Base-by-base conservation (phyloP, 345 rosid genomes). In the Eucalyptus erythrocorys region DNA sequence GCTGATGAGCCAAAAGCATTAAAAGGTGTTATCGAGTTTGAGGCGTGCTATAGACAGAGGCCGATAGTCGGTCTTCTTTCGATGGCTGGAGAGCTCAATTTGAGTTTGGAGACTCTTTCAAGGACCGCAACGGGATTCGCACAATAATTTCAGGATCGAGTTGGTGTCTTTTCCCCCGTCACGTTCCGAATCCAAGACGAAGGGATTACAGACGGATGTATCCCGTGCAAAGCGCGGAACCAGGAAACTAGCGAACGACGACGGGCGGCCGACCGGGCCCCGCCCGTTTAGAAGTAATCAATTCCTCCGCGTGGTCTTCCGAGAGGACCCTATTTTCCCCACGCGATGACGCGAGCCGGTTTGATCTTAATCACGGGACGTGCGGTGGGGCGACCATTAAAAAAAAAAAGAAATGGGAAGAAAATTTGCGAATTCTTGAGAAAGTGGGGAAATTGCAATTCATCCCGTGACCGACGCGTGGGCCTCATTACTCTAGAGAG, bases 191-290 rank as follows among this genome's bases (percentile, higher is more conserved):
- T 76, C 8, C 82, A 7, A 5, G 11, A 34, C 14, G 45, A 71
- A 37, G 81, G 14, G 7, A 34, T 10, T 1, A 19, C 8, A 5
- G 1, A 10, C 14, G 13, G 13, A 37, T 19, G 26, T 0, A 37
- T 16, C 81, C 13, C 79, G 42, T 32, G 79, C 22, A 5, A 15
- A 71, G 26, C 26, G 81, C 13, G 26, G 45, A 6, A 6, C 4
- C 13, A 5, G 5, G 81, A 37, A 5, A 37, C 45, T 19, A 21
- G 47, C 12, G 8, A 10, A 43, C 13, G 13, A 4, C 47, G 81
- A 16, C 80, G 8, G 82, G 68, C n/a, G 68, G 45, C 7, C 26
- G 27, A 24, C 0, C 82, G 82, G 30, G 82, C 43, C 43, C 10
- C 11, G 21, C 80, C 43, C 43, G 26, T 68, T 68, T 34, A 7